Base-by-base conservation (phyloP, 2,329 filamentous ascomycete genomes). In the Coniochaeta pulveracea region DNA sequence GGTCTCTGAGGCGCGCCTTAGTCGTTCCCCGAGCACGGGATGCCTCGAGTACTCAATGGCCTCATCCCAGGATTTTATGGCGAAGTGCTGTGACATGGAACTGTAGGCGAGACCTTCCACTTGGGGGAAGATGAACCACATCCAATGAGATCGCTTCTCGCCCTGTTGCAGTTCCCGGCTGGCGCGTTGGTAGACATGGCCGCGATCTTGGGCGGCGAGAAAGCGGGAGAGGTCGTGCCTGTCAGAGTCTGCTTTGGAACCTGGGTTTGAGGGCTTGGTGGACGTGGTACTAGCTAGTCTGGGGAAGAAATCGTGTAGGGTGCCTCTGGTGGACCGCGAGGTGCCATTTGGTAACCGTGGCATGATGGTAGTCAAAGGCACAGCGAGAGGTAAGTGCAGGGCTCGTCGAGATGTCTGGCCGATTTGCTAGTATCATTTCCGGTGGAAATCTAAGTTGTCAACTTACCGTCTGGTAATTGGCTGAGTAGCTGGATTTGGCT, bases 91-190 rank as follows among this genome's bases (percentile, higher is more conserved):
- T 12, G 25, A 15, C 18, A 4, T 37, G 2, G 6, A 4, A 3
- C 21, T 17, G 11, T 19, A 19, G 7, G 15, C 25, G 14, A 33
- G 24, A 6, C 35, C 35, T 5, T 24, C 12, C 4, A 37, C 12
- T 21, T 37, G 35, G 19, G 35, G 35, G 26, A 37, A 37, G 10
- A 37, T 15, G 30, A 28, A 37, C 35, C 35, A 37, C 4, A 37
- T 34, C 35, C 35, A 37, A 26, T 37, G 35, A 10, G 35, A 28
- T 17, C 16, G 5, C 30, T 37, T 37, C n/a, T 19, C 8, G 11
- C 35, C 30, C 17, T 5, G 6, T 3, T 16, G 19, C 10, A 37
- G 22, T 26, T 37, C 30, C 10, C 4, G 2, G 16, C 33, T 24
- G 18, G 35, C 35, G 4, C 10, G 5, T 14, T n/a, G 11, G 35